phyloP scores from a whole-genome alignment of 768 basidiomycete genomes.

The Collybiopsis luxurians region DNA sequence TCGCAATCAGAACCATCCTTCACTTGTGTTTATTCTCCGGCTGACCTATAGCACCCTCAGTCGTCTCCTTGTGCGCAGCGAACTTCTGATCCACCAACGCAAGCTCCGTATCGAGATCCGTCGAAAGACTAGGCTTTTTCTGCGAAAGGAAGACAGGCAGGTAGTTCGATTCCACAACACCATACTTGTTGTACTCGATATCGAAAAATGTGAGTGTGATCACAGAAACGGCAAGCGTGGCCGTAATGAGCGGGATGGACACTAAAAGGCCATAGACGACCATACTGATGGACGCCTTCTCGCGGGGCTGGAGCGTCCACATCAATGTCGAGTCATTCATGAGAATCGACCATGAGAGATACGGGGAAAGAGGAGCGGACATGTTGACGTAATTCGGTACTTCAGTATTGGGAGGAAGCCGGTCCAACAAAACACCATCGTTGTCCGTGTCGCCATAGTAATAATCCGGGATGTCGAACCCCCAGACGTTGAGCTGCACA shows the following conservation, averaged over 20 bases:
- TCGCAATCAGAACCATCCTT: slow-evolving; percentile 87
- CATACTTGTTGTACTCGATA: slow-evolving; percentile 91
- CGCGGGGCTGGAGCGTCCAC: slow-evolving; percentile 82
- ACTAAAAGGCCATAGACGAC: slow-evolving; percentile 86
- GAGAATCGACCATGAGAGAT: slow-evolving; percentile 82
- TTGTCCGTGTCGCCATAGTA: slow-evolving; percentile 90
- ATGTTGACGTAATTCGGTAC: slow-evolving; percentile 90
- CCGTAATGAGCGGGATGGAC: slow-evolving; percentile 82
- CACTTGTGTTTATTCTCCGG: slow-evolving; percentile 91
- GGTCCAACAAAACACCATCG: slow-evolving; percentile 87
- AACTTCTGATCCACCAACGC: slow-evolving; percentile 68
- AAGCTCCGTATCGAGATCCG: slow-evolving; percentile 55
- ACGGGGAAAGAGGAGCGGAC: slow-evolving; percentile 84
- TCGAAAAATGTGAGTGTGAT: slow-evolving; percentile 98
- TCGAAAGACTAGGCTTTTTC: slow-evolving; percentile 54
- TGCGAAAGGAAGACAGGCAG: slow-evolving; percentile 78
- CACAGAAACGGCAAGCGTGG: slow-evolving; percentile 72
- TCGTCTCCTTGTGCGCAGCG: slow-evolving; percentile 55
- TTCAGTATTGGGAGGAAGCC: slow-evolving; percentile 83
- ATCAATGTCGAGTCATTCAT: slow-evolving; percentile 75
- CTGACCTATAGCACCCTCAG: slow-evolving; percentile 88
- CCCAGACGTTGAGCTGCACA: slow-evolving; percentile 88
- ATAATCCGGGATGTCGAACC: slow-evolving; percentile 70
- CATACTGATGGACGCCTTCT: slow-evolving; percentile 75
- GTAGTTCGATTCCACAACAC: slow-evolving; percentile 76